phyloP scores from a whole-genome alignment of 225 moss, liverwort and hornwort genomes.

The Takakia lepidozioides region DNA sequence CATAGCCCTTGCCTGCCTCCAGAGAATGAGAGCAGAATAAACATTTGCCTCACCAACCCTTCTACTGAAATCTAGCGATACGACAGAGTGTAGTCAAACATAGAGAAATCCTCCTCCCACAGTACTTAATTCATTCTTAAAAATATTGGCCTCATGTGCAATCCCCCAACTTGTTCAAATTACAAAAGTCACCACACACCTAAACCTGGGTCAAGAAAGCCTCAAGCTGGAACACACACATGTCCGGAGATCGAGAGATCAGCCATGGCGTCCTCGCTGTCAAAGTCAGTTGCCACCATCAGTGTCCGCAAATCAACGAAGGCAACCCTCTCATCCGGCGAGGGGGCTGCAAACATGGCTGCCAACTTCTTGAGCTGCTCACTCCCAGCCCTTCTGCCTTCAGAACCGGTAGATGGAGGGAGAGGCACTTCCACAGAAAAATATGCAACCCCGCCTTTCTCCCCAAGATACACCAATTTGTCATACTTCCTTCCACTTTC shows the following conservation, averaged over 20 bases:
- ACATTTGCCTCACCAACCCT: no score
- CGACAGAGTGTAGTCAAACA: slow-evolving; percentile 1
- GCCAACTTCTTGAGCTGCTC: slow-evolving; percentile 37
- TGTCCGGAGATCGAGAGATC: slow-evolving; percentile 89
- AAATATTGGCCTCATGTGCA: neutral
- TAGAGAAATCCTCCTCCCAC: neutral
- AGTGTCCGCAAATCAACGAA: slow-evolving; percentile 72
- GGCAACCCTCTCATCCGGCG: slow-evolving; percentile 14
- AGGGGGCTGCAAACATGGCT: slow-evolving; percentile 12
- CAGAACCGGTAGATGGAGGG: neutral
- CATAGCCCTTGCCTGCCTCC: slow-evolving; percentile 77
- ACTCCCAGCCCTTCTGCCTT: slow-evolving; percentile 6
- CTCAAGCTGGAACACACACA: no score
- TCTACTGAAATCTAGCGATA: neutral
- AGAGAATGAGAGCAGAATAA: no score
- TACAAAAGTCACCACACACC: neutral
- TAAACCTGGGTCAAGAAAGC: no score
- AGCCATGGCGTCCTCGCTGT: slow-evolving; percentile 28
- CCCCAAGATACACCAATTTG: slow-evolving; percentile 69
- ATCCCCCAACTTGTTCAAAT: neutral
- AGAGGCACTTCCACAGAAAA: slow-evolving; percentile 50
- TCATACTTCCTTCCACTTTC: no score
- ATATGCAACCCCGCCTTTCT: slow-evolving; percentile 42
- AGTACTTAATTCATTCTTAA: neutral
- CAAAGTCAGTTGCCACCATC: slow-evolving; percentile 66